Evolutionary conservation across 768 basidiomycete genomes (phyloP).

Genomic region (Butyriboletus loyo): DNA sequence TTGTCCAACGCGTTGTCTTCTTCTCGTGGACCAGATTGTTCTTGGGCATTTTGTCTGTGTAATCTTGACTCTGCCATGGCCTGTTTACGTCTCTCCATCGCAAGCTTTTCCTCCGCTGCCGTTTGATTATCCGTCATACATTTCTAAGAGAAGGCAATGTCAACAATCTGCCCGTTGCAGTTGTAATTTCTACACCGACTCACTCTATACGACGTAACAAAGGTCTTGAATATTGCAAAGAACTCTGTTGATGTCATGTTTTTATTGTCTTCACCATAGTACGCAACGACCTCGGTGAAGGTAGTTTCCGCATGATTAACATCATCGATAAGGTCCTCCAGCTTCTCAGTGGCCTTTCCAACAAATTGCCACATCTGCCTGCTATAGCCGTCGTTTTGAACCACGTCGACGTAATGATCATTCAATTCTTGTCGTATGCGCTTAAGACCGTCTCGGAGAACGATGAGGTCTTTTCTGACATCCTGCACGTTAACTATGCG

Average conservation of each 20-base stretch:
- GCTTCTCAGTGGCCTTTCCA: conserved; percentile 65
- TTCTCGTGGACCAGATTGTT: conserved; percentile 44
- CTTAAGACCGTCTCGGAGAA: conserved; percentile 74
- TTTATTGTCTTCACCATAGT: conserved; percentile 93
- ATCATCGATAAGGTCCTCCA: conserved; percentile 85
- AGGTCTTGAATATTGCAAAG: conserved; percentile 96
- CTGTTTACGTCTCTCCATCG: conserved; percentile 66
- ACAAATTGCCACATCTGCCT: conserved; percentile 92
- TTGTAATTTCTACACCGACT: conserved; percentile 9
- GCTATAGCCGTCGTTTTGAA: conserved; percentile 73
- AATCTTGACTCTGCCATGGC: conserved; percentile 61
- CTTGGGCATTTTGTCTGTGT: conserved; percentile 48
- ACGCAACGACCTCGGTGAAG: conserved; percentile 81
- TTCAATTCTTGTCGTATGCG: conserved; percentile 76
- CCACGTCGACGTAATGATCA: conserved; percentile 73
- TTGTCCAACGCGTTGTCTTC: conserved; percentile 63
- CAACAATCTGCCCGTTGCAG: neutral
- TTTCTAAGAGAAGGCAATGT: conserved; percentile 53
- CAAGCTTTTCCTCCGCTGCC: conserved; percentile 65
- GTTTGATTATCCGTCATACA: conserved; percentile 79
- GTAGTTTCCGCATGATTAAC: conserved; percentile 82
- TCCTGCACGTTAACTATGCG: conserved; percentile 80
- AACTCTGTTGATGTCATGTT: conserved; percentile 86
- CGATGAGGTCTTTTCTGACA: conserved; percentile 68
- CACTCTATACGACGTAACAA: conserved; percentile 89